Evolutionary conservation across 768 basidiomycete species (phyloP).

Genomic region (Macrocybe gigantea): DNA sequence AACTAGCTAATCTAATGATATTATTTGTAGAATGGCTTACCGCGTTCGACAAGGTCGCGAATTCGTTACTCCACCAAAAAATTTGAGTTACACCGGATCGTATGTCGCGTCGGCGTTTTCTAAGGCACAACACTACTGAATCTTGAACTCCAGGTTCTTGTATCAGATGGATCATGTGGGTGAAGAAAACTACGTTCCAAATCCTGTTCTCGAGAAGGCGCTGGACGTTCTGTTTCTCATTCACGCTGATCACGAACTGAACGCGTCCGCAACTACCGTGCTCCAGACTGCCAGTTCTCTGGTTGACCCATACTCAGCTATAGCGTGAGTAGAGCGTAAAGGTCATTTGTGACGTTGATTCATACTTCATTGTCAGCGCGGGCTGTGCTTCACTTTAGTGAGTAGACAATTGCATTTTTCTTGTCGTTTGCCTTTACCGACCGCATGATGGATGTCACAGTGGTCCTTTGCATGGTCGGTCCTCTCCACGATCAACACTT

Average conservation of each 20-base stretch:
- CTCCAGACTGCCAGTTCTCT: constrained; percentile 85
- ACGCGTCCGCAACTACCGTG: constrained; percentile 81
- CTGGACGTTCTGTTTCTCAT: constrained; percentile 84
- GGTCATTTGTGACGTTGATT: not conserved
- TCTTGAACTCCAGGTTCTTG: constrained; percentile 50
- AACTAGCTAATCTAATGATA: not conserved
- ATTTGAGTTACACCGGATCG: constrained; percentile 82
- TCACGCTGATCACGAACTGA: constrained; percentile 89
- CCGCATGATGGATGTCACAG: constrained; percentile 22
- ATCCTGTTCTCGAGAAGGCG: constrained; percentile 82
- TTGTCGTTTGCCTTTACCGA: not conserved
- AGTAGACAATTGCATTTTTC: constrained; percentile 21
- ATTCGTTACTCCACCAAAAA: constrained; percentile 80
- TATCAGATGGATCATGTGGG: constrained; percentile 88
- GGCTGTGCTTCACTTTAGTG: constrained; percentile 87
- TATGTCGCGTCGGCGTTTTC: constrained; percentile 25
- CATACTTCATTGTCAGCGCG: constrained; percentile 37
- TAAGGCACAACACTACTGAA: not conserved
- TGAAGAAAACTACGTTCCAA: constrained; percentile 68
- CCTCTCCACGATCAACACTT: not conserved
- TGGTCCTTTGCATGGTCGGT: constrained; percentile 64
- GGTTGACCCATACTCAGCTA: constrained; percentile 85
- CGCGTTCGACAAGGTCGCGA: constrained; percentile 86
- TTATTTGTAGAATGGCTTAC: constrained; percentile 71
- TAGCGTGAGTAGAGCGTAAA: constrained; percentile 46